Percentiles rank a stretch among this genome's conserved stretches.
Conservation (phyloP, 2,329 filamentous ascomycete genomes). For the Coniosporium tulheliwenetii region DNA sequence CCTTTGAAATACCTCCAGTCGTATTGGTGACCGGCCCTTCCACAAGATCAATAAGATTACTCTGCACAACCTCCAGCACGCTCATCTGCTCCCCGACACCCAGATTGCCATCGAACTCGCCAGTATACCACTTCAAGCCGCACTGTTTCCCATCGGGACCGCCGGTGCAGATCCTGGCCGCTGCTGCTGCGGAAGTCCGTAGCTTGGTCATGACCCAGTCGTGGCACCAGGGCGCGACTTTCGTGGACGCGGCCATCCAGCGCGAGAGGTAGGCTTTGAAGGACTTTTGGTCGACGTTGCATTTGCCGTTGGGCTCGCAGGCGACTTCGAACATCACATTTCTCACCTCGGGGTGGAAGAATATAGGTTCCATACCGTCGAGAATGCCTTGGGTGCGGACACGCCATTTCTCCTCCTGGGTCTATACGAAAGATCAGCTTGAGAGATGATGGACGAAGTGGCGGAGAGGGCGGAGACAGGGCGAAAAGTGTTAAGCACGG, state of each 20-base stretch:
- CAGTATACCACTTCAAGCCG: conserved; percentile 25
- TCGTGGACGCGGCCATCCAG: conserved; percentile 37
- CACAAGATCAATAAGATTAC: conserved; percentile 22
- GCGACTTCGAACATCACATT: conserved; percentile 28
- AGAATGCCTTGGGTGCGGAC: conserved; percentile 15
- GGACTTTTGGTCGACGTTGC: conserved; percentile 27
- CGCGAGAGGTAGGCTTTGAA: conserved; percentile 29
- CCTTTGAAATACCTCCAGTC: conserved; percentile 35
- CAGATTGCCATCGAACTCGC: conserved; percentile 26
- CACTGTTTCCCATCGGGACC: conserved; percentile 28
- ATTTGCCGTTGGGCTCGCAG: conserved; percentile 24
- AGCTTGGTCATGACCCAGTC: conserved; percentile 37
- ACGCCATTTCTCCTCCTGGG: conserved; percentile 17
- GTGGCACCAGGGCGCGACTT: conserved; percentile 41
- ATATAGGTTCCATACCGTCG: conserved; percentile 17
- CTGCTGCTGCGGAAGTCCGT: conserved; percentile 35
- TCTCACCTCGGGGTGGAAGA: conserved; percentile 19
- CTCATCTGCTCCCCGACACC: conserved; percentile 44
- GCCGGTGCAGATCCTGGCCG: conserved; percentile 37
- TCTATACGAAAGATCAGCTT: conserved; percentile 5
- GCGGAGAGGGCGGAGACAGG: conserved; percentile 1
- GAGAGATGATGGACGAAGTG: not conserved
- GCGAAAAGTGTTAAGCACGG: too few relatives aligned
- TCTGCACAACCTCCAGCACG: conserved; percentile 35
- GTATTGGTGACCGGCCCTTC: conserved; percentile 27